These are phyloP conservation scores for Phytophthora pistaciae DNA, from an alignment of 352 stramenopile species.

Conservation along the genomic window DNA sequence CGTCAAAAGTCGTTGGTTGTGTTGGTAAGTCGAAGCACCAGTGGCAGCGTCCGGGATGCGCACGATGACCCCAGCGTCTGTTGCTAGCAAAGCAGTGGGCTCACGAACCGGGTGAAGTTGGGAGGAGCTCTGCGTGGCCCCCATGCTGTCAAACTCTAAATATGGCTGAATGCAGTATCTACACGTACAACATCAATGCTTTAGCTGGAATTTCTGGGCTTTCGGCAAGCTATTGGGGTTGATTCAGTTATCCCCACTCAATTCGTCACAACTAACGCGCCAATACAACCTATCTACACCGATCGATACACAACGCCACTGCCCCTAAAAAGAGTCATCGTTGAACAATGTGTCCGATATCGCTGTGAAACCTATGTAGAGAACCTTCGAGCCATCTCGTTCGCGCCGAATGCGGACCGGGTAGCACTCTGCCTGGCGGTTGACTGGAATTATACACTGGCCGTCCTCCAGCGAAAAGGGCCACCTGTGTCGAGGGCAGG, in stretches of 20 bases:
- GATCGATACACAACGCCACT: background rate
- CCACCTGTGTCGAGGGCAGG: slow-evolving; percentile 85
- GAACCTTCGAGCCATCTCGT: slow-evolving; percentile 50
- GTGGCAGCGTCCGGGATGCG: slow-evolving; percentile 35
- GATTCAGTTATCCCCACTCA: background rate
- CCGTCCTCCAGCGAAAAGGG: slow-evolving; percentile 84
- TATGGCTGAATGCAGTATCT: background rate
- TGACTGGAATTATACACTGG: slow-evolving; percentile 64
- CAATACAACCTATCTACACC: slow-evolving; percentile 14
- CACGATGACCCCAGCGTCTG: slow-evolving; percentile 59
- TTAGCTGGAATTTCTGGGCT: too few relatives aligned
- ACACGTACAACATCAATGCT: too few relatives aligned
- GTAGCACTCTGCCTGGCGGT: slow-evolving; percentile 66
- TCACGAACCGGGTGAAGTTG: slow-evolving; percentile 36
- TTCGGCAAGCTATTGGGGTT: background rate
- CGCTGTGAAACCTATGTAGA: slow-evolving; percentile 78
- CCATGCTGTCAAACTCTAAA: slow-evolving; percentile 42
- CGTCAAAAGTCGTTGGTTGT: slow-evolving; percentile 46
- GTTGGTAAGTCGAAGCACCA: slow-evolving; percentile 47
- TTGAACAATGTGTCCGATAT: slow-evolving; percentile 73
- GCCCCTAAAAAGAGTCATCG: slow-evolving; percentile 75
- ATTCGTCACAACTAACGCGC: slow-evolving; percentile 10
- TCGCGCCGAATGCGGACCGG: slow-evolving; percentile 61
- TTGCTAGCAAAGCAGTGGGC: slow-evolving; percentile 55
- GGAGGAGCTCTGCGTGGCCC: slow-evolving; percentile 36